A percentile compares a stretch with the other conserved stretches of the same genome.
phyloP scores from a whole-genome alignment of 1,284 basidiomycete genomes.

The Cutaneotrichosporon sp. region DNA sequence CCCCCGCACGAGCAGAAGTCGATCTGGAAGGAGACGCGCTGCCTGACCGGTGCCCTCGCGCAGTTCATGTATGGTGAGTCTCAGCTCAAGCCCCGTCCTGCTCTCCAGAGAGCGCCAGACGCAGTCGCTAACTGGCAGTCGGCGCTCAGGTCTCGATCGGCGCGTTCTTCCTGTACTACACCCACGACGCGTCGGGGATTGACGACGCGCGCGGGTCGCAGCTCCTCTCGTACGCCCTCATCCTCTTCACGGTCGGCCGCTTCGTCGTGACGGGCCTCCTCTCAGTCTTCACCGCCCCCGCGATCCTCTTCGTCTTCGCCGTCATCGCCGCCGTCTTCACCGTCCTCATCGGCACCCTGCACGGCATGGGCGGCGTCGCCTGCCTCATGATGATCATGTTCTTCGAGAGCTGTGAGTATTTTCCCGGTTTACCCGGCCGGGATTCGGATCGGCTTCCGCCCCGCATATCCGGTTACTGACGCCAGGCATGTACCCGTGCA shows the following conservation, averaged over 20 bases:
- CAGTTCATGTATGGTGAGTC: conserved; percentile 52
- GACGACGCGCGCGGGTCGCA: conserved; percentile 61
- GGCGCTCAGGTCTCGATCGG: conserved; percentile 75
- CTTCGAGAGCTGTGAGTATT: conserved; percentile 62
- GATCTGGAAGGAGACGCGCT: conserved; percentile 69
- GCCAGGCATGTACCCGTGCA: conserved; percentile 55
- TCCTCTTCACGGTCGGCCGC: conserved; percentile 70
- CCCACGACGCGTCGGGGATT: conserved; percentile 65
- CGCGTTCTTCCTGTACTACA: conserved; percentile 70
- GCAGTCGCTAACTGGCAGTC: conserved; percentile 37
- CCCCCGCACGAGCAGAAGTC: conserved; percentile 31
- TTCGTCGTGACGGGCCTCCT: conserved; percentile 66
- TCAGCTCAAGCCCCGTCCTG: too few relatives aligned
- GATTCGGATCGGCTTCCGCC: too few relatives aligned
- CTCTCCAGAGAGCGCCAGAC: too few relatives aligned
- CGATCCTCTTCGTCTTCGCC: conserved; percentile 63
- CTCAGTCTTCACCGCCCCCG: conserved; percentile 63
- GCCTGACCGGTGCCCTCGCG: conserved; percentile 61
- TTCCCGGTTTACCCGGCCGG: not conserved
- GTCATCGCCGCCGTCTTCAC: conserved; percentile 61
- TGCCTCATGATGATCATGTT: conserved; percentile 71
- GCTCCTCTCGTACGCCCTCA: conserved; percentile 70
- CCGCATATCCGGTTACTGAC: too few relatives aligned
- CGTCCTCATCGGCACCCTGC: conserved; percentile 60
- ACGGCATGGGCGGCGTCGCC: conserved; percentile 62